Base-by-base conservation (phyloP, 208 protist species). In the Leishmania lainsoni region DNA sequence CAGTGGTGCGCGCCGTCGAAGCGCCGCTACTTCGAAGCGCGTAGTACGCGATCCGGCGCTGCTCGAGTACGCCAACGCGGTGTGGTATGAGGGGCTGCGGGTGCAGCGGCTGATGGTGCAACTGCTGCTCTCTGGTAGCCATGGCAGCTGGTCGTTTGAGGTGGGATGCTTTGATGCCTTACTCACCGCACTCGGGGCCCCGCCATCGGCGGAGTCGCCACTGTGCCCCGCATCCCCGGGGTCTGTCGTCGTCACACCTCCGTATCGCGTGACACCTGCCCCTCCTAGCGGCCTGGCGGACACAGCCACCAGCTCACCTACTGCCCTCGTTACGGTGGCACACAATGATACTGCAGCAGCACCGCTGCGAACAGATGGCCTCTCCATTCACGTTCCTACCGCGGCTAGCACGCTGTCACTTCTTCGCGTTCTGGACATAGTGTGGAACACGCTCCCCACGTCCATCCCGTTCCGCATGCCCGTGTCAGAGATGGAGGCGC, bases 401-500 rank as follows among this genome's bases (percentile, higher is more conserved):
- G 73, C 79, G 5, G n/a, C 54, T 56, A 81, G 81, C 35, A 61
- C 88, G 70, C 81, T 86, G 65, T 58, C 80, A 49, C 83, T 94
- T 58, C 85, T 94, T 75, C 85, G 81, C 42, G 89, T 89, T 22
- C 63, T 94, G 26, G 93, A 96, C 65, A 70, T 80, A 26, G 58
- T 93, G 49, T 94, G 91, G 91, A 73, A 49, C 59, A 63, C 81
- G 17, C n/a, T 65, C 22, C 82, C 85, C 5, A 66, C 66, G 16
- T 66, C 80, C 14, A 63, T 81, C 48, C 35, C 88, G 35, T 96
- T 96, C 76, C 89, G 89, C 3, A 83, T 94, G 20, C 91, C 93
- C 17, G 93, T 96, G 3, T 88, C 86, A 22, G 93, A 94, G 86
- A 88, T 81, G 80, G 89, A 95, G 84, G 93, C 91, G 26, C 90